Percentiles rank a stretch among this genome's conserved stretches.
These are phyloP conservation scores for Bruguiera parviflora DNA, from an alignment of 345 rosid genomes.

Conservation along the genomic window DNA sequence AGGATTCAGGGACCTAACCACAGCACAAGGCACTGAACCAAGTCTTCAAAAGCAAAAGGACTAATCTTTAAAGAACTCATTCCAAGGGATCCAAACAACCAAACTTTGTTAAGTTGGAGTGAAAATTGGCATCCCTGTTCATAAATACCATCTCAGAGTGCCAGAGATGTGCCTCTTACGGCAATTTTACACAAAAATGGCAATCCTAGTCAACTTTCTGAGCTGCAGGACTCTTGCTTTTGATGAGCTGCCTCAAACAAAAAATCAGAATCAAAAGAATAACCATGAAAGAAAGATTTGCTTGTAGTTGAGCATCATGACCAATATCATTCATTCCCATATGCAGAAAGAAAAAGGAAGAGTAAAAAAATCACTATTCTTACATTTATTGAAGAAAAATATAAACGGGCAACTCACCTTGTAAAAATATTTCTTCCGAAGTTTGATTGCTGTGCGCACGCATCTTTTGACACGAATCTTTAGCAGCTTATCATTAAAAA, in stretches of 20 bases:
- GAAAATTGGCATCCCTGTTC: constrained; percentile 4
- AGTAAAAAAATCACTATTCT: neutral
- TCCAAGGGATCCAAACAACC: neutral
- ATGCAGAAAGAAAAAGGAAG: neutral
- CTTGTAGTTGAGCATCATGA: neutral
- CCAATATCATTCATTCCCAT: neutral
- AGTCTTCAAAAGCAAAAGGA: constrained; percentile 21
- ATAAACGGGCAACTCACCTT: constrained; percentile 46
- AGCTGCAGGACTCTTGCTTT: constrained; percentile 15
- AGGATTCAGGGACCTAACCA: constrained; percentile 20
- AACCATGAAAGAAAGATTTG: constrained; percentile 15
- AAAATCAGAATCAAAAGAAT: constrained; percentile 22
- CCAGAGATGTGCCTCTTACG: constrained; percentile 5
- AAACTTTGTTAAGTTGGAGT: neutral
- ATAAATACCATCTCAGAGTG: neutral
- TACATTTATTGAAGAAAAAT: neutral
- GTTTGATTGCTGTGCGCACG: constrained; percentile 64
- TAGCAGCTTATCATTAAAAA: constrained; percentile 78
- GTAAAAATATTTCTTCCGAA: constrained; percentile 74
- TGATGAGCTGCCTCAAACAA: constrained; percentile 47
- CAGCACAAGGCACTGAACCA: constrained; percentile 22
- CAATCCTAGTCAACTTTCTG: constrained; percentile 19
- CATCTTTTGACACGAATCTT: constrained; percentile 70
- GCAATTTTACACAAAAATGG: neutral
- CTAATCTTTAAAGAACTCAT: constrained; percentile 20